phyloP scores from a whole-genome alignment of 2,329 filamentous ascomycete genomes.

The Fusarium nodosum region DNA sequence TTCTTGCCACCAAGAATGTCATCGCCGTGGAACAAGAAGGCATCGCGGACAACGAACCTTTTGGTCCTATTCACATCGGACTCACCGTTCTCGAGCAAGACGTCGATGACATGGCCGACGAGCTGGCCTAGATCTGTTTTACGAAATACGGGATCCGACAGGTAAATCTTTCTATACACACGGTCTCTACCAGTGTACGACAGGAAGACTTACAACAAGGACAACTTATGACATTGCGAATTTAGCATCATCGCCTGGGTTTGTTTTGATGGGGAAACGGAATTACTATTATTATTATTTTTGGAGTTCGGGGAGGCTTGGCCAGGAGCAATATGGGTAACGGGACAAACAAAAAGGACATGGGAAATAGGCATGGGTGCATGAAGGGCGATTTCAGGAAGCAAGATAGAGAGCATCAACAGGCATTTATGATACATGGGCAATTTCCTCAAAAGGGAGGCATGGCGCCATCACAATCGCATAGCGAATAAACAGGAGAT shows the following conservation, averaged over 20 bases:
- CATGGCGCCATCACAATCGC: conserved; percentile 5
- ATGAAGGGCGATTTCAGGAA: conserved; percentile 4
- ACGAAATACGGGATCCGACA: neutral
- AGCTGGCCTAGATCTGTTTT: conserved; percentile 33
- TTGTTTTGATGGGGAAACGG: conserved; percentile 16
- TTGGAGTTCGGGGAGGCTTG: conserved; percentile 18
- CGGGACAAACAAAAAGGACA: conserved; percentile 6
- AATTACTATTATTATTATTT: conserved; percentile 7
- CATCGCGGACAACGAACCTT: conserved; percentile 54
- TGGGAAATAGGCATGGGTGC: conserved; percentile 6
- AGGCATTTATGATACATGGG: conserved; percentile 8
- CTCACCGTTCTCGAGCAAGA: conserved; percentile 46
- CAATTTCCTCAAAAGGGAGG: conserved; percentile 1
- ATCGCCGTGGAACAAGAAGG: conserved; percentile 73
- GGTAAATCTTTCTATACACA: conserved; percentile 10
- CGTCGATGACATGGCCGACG: conserved; percentile 37
- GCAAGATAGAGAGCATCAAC: conserved; percentile 7
- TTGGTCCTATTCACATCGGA: conserved; percentile 64
- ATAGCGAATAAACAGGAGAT: neutral
- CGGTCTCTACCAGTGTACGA: conserved; percentile 11
- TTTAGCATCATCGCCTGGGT: conserved; percentile 10
- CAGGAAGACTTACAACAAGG: conserved; percentile 1
- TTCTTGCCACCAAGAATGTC: conserved; percentile 75
- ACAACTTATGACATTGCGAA: conserved; percentile 10
- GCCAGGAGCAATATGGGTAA: conserved; percentile 14